Evolutionary conservation across 1,139 yeast species (phyloP).

Genomic region (Candida sanyaensis): DNA sequence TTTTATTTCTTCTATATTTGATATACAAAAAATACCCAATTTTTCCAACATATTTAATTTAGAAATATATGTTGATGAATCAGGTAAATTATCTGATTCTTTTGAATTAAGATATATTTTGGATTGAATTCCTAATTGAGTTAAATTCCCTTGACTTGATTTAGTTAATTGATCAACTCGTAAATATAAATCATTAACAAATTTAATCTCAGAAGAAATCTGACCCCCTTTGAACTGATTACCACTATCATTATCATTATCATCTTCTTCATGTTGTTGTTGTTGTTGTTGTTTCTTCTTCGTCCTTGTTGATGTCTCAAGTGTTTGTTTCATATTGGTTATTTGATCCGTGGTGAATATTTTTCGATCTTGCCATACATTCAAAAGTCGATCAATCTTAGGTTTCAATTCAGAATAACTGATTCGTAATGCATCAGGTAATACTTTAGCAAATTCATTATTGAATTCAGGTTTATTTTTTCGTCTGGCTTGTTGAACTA

Average conservation of each 20-base stretch:
- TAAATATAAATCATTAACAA: conserved; percentile 32
- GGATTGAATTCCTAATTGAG: conserved; percentile 47
- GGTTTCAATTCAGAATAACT: conserved; percentile 44
- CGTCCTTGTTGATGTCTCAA: conserved; percentile 9
- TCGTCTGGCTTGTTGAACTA: conserved; percentile 78
- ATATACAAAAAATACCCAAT: conserved; percentile 37
- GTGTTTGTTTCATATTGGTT: conserved; percentile 37
- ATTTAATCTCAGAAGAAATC: conserved; percentile 41
- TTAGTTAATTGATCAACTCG: conserved; percentile 33
- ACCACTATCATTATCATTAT: too few relatives aligned
- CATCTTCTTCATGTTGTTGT: too few relatives aligned
- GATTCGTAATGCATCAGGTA: conserved; percentile 37
- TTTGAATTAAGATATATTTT: conserved; percentile 44
- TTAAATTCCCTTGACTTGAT: conserved; percentile 36
- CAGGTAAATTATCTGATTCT: conserved; percentile 50
- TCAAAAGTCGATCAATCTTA: conserved; percentile 64
- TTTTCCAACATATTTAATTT: conserved; percentile 48
- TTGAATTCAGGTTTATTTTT: conserved; percentile 62
- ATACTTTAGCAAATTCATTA: conserved; percentile 54
- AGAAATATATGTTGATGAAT: conserved; percentile 50
- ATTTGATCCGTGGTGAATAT: conserved; percentile 53
- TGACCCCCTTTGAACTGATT: too few relatives aligned
- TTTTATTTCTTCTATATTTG: conserved; percentile 40
- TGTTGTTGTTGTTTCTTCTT: conserved; percentile 3
- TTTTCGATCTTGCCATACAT: conserved; percentile 73